Base-by-base conservation (phyloP, 306 rosid species). In the Echinosophora koreensis region DNA sequence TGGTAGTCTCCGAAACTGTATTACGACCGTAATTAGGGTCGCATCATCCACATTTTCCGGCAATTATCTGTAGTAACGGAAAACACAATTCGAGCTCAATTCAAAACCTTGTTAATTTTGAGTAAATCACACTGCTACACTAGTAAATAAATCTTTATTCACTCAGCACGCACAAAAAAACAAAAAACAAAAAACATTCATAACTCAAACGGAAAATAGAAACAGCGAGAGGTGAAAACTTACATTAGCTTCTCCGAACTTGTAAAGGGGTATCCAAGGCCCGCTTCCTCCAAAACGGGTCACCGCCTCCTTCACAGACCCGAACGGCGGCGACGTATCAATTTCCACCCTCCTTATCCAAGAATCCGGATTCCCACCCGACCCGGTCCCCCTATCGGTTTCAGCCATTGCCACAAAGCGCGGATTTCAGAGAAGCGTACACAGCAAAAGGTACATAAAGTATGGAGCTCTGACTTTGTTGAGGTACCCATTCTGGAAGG, bases 261-360 rank as follows among this genome's bases (percentile, higher is more conserved):
- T 90, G 81, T 80, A 83, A 37, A 83, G 70, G 0, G 92, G 95
- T 11, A 83, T 38, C 97, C 98, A 89, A 12, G 92, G 83, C 2
- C 97, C 93, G 54, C 87, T 88, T 44, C 96, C 96, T 6, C 92
- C 96, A 59, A 92, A 95, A 56, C 88, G 98, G 80, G 87, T 88
- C 46, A 95, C 98, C 3, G 98, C 99, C 87, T 95, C 99, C 75
- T 88, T 92, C 13, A 95, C 99, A 7, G 98, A 92, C 78, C 83
- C 97, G 37, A 95, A 95, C 0, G 99, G 99, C 41, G 95, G 89
- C 18, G 97, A 84, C 0, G 97, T 92, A 71, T 95, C 99, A 37
- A 95, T 93, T 72, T 86, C 86, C 27, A 92, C 89, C 66, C 81
- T 82, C 77, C 90, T 85, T 9, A 90, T 83, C 50, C 93, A 84